A percentile compares a stretch with the other conserved stretches of the same genome.
Evolutionary conservation across 2,329 filamentous ascomycete species (phyloP).

Genomic region (Parastagonospora avenae): DNA sequence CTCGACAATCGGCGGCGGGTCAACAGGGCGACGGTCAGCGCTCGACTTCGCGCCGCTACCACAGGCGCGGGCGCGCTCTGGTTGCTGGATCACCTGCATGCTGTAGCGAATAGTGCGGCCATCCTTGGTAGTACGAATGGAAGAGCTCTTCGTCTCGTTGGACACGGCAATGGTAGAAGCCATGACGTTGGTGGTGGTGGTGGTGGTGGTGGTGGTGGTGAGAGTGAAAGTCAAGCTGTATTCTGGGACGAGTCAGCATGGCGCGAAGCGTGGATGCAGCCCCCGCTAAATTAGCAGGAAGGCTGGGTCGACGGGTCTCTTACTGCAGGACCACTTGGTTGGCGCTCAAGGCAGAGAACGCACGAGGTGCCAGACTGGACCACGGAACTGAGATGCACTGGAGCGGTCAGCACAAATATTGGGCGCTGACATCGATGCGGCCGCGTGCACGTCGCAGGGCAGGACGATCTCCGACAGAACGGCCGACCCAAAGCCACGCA

Average conservation of each 20-base stretch:
- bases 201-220: slow-evolving; percentile 61
- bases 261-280: slow-evolving; percentile 13
- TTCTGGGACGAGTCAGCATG: slow-evolving; percentile 18
- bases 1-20: slow-evolving; percentile 92
- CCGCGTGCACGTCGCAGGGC: slow-evolving; percentile 14
- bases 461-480: no score
- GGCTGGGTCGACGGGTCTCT: slow-evolving; percentile 8
- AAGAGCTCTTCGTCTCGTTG: slow-evolving; percentile 62
- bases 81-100: slow-evolving; percentile 88
- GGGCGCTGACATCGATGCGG: slow-evolving; percentile 5
- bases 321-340: neutral
- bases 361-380: slow-evolving; percentile 15
- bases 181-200: slow-evolving; percentile 55
- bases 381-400: slow-evolving; percentile 19
- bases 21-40: slow-evolving; percentile 88
- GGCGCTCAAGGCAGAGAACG: slow-evolving; percentile 2
- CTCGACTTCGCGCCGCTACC: slow-evolving; percentile 86
- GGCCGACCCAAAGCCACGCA: slow-evolving; percentile 10
- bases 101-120: slow-evolving; percentile 80
- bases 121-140: slow-evolving; percentile 69
- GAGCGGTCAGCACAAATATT: slow-evolving; percentile 11
- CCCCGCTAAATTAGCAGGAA: slow-evolving; percentile 6
- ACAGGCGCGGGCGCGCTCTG: slow-evolving; percentile 90
- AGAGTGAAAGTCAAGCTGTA: slow-evolving; percentile 6
- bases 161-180: slow-evolving; percentile 55